These are phyloP conservation scores for Solanum dulcamara DNA, from an alignment of 257 asterid species.

Conservation along the genomic window DNA sequence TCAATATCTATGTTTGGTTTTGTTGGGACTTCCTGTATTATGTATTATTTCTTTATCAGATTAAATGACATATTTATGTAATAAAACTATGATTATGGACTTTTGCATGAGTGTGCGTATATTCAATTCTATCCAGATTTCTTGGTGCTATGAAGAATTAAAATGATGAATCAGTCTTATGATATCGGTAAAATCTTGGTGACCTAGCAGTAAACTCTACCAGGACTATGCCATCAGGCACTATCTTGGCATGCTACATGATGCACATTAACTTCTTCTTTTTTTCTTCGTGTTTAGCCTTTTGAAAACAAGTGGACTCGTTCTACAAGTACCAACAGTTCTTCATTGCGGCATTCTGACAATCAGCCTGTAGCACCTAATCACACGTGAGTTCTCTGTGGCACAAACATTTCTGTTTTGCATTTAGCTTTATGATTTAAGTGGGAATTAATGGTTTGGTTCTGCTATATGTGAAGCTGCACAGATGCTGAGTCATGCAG, in stretches of 20 bases:
- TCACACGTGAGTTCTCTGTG: slow-evolving; percentile 47
- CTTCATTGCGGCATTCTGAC: slow-evolving; percentile 43
- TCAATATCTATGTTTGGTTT: neutral
- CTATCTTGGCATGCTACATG: neutral
- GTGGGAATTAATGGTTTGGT: slow-evolving; percentile 8
- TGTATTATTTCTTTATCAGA: neutral
- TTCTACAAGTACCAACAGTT: slow-evolving; percentile 24
- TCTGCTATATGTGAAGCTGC: slow-evolving; percentile 51
- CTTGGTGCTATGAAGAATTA: neutral
- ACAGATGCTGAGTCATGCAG: slow-evolving; percentile 75
- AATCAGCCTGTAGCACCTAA: slow-evolving; percentile 42
- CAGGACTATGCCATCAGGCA: neutral
- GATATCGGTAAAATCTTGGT: neutral
- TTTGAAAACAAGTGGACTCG: slow-evolving; percentile 87
- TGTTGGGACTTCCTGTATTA: neutral
- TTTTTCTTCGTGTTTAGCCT: slow-evolving; percentile 28
- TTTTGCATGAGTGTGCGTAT: neutral
- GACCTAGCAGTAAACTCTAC: neutral
- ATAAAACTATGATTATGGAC: neutral
- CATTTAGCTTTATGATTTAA: neutral
- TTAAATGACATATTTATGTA: neutral
- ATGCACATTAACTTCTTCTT: neutral
- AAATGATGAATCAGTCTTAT: neutral
- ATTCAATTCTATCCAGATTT: neutral
- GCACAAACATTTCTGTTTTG: neutral